These are phyloP conservation scores for Phylloboletellus chloephorus DNA, from an alignment of 1,284 basidiomycete species.

Conservation along the genomic window DNA sequence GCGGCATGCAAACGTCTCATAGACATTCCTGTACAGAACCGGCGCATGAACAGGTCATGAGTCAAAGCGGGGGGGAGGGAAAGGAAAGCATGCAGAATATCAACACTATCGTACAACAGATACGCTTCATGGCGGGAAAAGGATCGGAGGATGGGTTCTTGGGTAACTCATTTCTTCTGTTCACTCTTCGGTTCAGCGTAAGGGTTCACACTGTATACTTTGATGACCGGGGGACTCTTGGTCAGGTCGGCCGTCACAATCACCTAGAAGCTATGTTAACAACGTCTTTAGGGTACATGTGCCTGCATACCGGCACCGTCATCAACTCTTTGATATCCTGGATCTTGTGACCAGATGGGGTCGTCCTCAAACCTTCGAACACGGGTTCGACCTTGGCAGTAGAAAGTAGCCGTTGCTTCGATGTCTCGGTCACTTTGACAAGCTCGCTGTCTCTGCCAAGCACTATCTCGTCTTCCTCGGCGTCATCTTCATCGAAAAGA, in stretches of 20 bases:
- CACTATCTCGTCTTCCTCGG: constrained; percentile 72
- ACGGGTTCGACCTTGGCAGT: constrained; percentile 62
- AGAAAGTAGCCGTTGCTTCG: constrained; percentile 74
- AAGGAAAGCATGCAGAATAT: constrained; percentile 32
- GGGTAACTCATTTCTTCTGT: constrained; percentile 30
- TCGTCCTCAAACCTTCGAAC: constrained; percentile 77
- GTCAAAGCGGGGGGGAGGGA: constrained; percentile 28
- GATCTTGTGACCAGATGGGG: constrained; percentile 76
- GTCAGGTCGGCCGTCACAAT: constrained; percentile 91
- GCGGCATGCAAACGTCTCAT: constrained; percentile 25
- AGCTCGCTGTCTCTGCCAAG: constrained; percentile 55
- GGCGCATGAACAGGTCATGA: constrained; percentile 28
- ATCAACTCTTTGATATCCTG: constrained; percentile 89
- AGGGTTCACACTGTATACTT: constrained; percentile 85
- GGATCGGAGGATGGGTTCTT: neutral
- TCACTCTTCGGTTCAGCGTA: constrained; percentile 52
- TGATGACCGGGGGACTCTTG: constrained; percentile 92
- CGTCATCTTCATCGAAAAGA: constrained; percentile 83
- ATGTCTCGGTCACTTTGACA: constrained; percentile 48
- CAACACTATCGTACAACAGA: constrained; percentile 30
- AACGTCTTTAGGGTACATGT: neutral
- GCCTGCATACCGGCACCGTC: constrained; percentile 74
- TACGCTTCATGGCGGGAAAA: constrained; percentile 7
- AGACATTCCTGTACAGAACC: constrained; percentile 31
- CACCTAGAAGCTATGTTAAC: constrained; percentile 47